phyloP scores from a whole-genome alignment of 495 filamentous ascomycete genomes.

The Trichoderma virens region DNA sequence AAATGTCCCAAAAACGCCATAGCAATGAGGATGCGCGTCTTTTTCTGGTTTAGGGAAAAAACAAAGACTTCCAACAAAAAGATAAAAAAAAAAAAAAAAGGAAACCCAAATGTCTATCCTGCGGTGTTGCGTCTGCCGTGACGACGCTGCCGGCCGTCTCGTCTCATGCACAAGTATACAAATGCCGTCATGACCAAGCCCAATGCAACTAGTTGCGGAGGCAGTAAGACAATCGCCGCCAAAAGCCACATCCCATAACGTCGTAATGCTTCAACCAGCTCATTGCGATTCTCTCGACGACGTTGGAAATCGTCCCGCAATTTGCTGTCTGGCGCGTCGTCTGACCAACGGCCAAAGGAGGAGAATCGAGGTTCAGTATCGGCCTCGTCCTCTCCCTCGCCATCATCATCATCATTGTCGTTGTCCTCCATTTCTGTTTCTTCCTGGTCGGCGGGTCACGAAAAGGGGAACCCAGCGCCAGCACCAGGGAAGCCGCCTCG shows the following conservation, averaged over 20 bases:
- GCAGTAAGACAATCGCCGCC: conserved; percentile 31
- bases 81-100: neutral
- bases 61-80: neutral
- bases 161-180: conserved; percentile 22
- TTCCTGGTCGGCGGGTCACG: conserved; percentile 11
- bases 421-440: neutral
- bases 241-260: conserved; percentile 22
- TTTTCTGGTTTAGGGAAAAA: neutral
- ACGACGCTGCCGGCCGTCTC: neutral
- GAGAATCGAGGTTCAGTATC: neutral
- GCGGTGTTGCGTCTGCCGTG: conserved; percentile 2
- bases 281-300: conserved; percentile 15
- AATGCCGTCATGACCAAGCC: conserved; percentile 17
- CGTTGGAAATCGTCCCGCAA: conserved; percentile 19
- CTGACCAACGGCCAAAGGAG: neutral
- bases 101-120: conserved; percentile 8
- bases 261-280: conserved; percentile 24
- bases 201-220: conserved; percentile 22
- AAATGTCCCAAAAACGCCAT: conserved; percentile 8
- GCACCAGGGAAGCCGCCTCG: conserved; percentile 28
- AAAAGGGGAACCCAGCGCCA: conserved; percentile 7
- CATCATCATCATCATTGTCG: neutral
- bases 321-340: conserved; percentile 11
- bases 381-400: conserved; percentile 6
- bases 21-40: conserved; percentile 5